These are phyloP conservation scores for Trypanosoma scelopori DNA, from an alignment of 208 protist genomes.

Conservation along the genomic window DNA sequence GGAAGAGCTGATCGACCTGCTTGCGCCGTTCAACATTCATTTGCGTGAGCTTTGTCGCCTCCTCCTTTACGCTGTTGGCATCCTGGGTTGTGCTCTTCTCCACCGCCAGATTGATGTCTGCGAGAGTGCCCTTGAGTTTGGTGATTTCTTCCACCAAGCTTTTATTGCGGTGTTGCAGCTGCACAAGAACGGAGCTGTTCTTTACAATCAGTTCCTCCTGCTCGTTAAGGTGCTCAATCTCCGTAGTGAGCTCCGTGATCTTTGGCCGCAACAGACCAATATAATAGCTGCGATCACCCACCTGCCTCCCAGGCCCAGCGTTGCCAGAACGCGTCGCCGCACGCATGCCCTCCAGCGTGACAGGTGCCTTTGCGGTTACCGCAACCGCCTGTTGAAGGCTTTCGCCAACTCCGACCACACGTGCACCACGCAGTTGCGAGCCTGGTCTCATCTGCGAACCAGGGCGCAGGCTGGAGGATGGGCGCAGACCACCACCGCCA, in stretches of 20 bases:
- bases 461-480: constrained; percentile 35
- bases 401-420: constrained; percentile 72
- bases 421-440: constrained; percentile 63
- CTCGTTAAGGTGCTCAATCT: constrained; percentile 86
- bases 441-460: constrained; percentile 76
- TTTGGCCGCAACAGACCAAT: constrained; percentile 87
- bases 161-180: constrained; percentile 81
- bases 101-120: constrained; percentile 85
- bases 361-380: constrained; percentile 61
- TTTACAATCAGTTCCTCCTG: constrained; percentile 84
- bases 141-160: constrained; percentile 69
- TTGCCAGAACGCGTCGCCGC: constrained; percentile 68
- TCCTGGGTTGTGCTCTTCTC: constrained; percentile 67
- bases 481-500: constrained; percentile 26
- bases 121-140: constrained; percentile 73
- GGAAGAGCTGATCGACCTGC: constrained; percentile 83
- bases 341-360: constrained; percentile 84
- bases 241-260: constrained; percentile 81
- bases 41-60: constrained; percentile 65
- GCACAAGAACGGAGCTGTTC: constrained; percentile 65
- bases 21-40: constrained; percentile 65
- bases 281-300: constrained; percentile 90
- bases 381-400: constrained; percentile 81
- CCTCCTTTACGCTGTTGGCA: constrained; percentile 63
- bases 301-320: constrained; percentile 82